Evolutionary conservation across 352 stramenopile species (phyloP).

Genomic region (Thalassiosira exigua): DNA sequence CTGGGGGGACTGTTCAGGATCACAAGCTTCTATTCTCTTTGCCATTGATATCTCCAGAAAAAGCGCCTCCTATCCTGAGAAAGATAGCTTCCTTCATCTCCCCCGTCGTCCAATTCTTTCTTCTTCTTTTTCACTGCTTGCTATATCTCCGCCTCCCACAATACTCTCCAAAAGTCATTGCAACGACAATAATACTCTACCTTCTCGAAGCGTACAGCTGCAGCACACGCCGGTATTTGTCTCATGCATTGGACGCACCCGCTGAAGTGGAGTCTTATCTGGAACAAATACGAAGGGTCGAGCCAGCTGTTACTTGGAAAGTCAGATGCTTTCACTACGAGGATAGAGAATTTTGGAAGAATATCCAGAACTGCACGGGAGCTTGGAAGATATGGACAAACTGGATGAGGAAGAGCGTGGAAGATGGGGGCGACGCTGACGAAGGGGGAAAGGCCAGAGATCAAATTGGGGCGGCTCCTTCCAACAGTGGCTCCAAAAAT

Average conservation of each 20-base stretch:
- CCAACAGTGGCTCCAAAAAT: too few species aligned
- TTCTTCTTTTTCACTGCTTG: conserved; percentile 40
- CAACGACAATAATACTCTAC: conserved; percentile 64
- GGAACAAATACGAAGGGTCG: conserved; percentile 56
- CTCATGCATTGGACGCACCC: conserved; percentile 66
- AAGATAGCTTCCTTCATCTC: conserved; percentile 18
- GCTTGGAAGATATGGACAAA: conserved; percentile 7
- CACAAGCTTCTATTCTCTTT: conserved; percentile 7
- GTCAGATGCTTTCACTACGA: conserved; percentile 83
- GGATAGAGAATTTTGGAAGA: conserved; percentile 51
- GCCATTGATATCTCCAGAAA: conserved; percentile 16
- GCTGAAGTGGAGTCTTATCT: conserved; percentile 72
- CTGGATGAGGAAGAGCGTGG: conserved; percentile 7
- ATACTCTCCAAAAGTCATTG: conserved; percentile 45
- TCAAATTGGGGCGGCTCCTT: background rate
- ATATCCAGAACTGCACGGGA: too few species aligned
- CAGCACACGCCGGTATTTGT: conserved; percentile 70
- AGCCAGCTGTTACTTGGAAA: conserved; percentile 73
- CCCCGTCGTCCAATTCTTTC: conserved; percentile 39
- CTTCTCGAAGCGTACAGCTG: conserved; percentile 76
- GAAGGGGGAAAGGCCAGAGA: conserved; percentile 1
- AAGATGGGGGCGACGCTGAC: background rate
- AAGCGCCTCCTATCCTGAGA: conserved; percentile 15
- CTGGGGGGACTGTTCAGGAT: background rate
- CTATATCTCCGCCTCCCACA: conserved; percentile 57